Percentiles rank a stretch among this genome's conserved stretches.
phyloP scores from a whole-genome alignment of 2,329 filamentous ascomycete species.

The Arthroderma sp. region DNA sequence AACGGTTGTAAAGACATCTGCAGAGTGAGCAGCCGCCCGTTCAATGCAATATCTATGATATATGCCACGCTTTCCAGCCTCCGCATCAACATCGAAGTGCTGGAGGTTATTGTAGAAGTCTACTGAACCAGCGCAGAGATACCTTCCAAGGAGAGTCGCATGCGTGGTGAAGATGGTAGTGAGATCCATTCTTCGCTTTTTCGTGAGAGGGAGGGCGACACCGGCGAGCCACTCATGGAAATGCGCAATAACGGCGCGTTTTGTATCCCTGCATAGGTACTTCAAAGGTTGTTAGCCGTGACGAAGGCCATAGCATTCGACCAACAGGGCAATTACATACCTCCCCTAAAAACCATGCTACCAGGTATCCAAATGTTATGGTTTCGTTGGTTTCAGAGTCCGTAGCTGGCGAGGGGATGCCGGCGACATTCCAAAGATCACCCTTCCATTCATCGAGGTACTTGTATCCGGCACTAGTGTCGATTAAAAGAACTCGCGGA shows the following conservation, averaged over 20 bases:
- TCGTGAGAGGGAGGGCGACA: constrained; percentile 79
- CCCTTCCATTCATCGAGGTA: constrained; percentile 94
- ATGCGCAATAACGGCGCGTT: constrained; percentile 85
- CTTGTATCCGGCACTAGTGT: constrained; percentile 83
- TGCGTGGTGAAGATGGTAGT: constrained; percentile 99
- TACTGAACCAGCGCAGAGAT: constrained; percentile 91
- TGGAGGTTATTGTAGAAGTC: constrained; percentile 99
- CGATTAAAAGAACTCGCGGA: constrained; percentile 82
- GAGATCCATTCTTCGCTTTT: constrained; percentile 87
- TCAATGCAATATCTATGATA: constrained; percentile 99
- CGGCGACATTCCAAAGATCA: constrained; percentile 83
- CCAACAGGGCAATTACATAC: constrained; percentile 37
- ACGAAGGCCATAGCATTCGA: not conserved
- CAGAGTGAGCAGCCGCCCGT: constrained; percentile 76
- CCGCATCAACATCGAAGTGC: constrained; percentile 88
- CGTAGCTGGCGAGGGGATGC: constrained; percentile 81
- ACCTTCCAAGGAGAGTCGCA: constrained; percentile 85
- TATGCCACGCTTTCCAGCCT: constrained; percentile 94
- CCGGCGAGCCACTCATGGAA: constrained; percentile 98
- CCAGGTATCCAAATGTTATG: constrained; percentile 92
- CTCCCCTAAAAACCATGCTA: constrained; percentile 97
- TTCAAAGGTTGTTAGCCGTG: constrained; percentile 24
- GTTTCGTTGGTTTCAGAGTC: constrained; percentile 96
- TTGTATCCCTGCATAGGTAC: constrained; percentile 90
- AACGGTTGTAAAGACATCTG: constrained; percentile 96